A percentile compares a stretch with the other conserved stretches of the same genome.
These are phyloP conservation scores for Wickerhamomyces strasburgensis DNA, from an alignment of 805 yeast genomes.

Conservation along the genomic window DNA sequence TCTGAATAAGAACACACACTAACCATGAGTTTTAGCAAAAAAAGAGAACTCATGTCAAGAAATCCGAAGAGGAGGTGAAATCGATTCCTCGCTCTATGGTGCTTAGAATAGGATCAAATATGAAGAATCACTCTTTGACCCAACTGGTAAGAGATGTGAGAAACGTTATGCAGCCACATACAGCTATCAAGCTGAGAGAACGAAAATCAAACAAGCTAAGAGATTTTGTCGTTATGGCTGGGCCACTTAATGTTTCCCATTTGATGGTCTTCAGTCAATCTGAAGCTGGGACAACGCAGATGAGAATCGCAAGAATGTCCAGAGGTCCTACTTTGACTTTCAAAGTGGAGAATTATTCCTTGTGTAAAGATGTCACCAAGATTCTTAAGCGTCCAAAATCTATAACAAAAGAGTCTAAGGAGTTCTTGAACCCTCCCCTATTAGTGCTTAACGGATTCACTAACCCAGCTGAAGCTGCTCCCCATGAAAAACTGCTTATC, in stretches of 20 bases:
- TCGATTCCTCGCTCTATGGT: slow-evolving; percentile 93
- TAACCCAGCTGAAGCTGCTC: slow-evolving; percentile 56
- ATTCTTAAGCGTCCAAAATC: slow-evolving; percentile 77
- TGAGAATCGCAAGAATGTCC: slow-evolving; percentile 83
- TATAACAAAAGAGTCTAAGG: slow-evolving; percentile 53
- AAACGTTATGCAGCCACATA: slow-evolving; percentile 91
- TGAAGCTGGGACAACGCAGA: slow-evolving; percentile 72
- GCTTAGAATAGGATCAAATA: slow-evolving; percentile 71
- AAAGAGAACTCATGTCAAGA: slow-evolving; percentile 78
- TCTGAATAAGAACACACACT: slow-evolving; percentile 4
- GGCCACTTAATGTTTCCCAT: slow-evolving; percentile 91
- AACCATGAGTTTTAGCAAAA: slow-evolving; percentile 41
- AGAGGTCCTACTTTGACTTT: slow-evolving; percentile 93
- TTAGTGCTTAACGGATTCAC: slow-evolving; percentile 88
- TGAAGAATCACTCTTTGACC: slow-evolving; percentile 73
- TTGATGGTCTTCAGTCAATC: slow-evolving; percentile 82
- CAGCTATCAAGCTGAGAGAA: slow-evolving; percentile 84
- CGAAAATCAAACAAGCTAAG: slow-evolving; percentile 81
- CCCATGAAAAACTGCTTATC: slow-evolving; percentile 75
- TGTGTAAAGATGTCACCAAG: slow-evolving; percentile 72
- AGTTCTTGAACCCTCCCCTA: slow-evolving; percentile 76
- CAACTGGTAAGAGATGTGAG: slow-evolving; percentile 87
- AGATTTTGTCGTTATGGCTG: slow-evolving; percentile 98
- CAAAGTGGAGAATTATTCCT: slow-evolving; percentile 68
- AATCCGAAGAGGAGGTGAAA: slow-evolving; percentile 58